These are phyloP conservation scores for Euphrasia confusa DNA, from an alignment of 257 asterid species.

Conservation along the genomic window DNA sequence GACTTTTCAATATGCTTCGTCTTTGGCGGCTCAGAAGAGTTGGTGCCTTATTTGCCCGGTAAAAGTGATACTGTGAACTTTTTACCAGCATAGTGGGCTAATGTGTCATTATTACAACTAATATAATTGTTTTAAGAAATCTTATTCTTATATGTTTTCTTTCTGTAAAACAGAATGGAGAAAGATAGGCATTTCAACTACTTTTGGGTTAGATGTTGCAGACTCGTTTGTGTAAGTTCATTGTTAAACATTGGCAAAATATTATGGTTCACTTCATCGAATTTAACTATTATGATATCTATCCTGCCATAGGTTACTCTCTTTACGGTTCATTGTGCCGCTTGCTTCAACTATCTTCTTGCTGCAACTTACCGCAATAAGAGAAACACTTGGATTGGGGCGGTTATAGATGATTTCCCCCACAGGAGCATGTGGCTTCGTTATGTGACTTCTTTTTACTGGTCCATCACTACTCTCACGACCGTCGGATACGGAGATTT, in stretches of 20 bases:
- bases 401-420: slow-evolving; percentile 50
- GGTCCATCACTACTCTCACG: slow-evolving; percentile 94
- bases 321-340: slow-evolving; percentile 93
- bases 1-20: slow-evolving; percentile 81
- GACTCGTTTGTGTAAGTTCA: slow-evolving; percentile 78
- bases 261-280: background rate
- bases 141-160: background rate
- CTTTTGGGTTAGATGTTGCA: slow-evolving; percentile 83
- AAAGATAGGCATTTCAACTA: slow-evolving; percentile 85
- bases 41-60: slow-evolving; percentile 81
- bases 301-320: slow-evolving; percentile 62
- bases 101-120: too few species aligned
- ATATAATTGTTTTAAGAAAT: background rate
- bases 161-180: slow-evolving; percentile 57
- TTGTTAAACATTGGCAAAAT: background rate
- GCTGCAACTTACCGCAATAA: slow-evolving; percentile 68
- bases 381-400: slow-evolving; percentile 81
- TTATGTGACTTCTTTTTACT: slow-evolving; percentile 74
- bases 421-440: slow-evolving; percentile 66
- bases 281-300: too few species aligned
- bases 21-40: slow-evolving; percentile 92
- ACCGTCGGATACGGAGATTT: slow-evolving; percentile 97
- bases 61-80: slow-evolving; percentile 9
- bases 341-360: slow-evolving; percentile 80
- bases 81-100: background rate